phyloP scores from a whole-genome alignment of 1,284 basidiomycete species.

The Leccinum fuscescens region DNA sequence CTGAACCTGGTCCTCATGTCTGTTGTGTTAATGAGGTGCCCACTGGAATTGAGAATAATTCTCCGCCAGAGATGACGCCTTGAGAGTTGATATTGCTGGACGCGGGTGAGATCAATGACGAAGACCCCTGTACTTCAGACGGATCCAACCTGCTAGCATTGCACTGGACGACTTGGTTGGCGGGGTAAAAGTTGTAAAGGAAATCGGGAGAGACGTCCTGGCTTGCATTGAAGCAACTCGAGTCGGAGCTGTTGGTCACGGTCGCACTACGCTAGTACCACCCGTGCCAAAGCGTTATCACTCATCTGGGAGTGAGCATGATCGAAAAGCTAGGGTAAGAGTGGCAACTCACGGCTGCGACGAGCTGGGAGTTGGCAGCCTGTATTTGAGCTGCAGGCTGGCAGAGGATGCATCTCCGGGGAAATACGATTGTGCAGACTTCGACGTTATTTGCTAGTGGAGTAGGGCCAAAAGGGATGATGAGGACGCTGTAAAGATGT shows the following conservation, averaged over 20 bases:
- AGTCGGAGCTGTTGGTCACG: slow-evolving; percentile 47
- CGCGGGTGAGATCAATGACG: neutral
- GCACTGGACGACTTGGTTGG: slow-evolving; percentile 63
- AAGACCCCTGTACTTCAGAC: slow-evolving; percentile 45
- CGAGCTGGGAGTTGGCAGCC: slow-evolving; percentile 62
- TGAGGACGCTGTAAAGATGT: slow-evolving; percentile 63
- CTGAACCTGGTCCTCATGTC: slow-evolving; percentile 57
- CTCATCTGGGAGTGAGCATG: slow-evolving; percentile 50
- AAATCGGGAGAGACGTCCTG: slow-evolving; percentile 53
- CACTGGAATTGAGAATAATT: slow-evolving; percentile 63
- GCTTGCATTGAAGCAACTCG: slow-evolving; percentile 59
- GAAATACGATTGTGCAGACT: slow-evolving; percentile 60
- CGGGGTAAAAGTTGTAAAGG: slow-evolving; percentile 58
- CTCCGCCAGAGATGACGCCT: slow-evolving; percentile 74
- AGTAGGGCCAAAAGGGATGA: slow-evolving; percentile 64
- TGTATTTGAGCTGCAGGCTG: slow-evolving; percentile 63
- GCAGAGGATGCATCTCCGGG: slow-evolving; percentile 39
- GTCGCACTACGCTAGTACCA: slow-evolving; percentile 54
- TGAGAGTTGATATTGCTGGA: slow-evolving; percentile 56
- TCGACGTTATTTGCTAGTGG: slow-evolving; percentile 61
- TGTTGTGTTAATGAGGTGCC: slow-evolving; percentile 41
- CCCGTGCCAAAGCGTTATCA: slow-evolving; percentile 70
- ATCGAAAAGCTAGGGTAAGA: neutral
- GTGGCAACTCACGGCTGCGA: slow-evolving; percentile 58
- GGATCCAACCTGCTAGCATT: slow-evolving; percentile 52